These are phyloP conservation scores for Umbelopsis vinacea DNA, from an alignment of 192 early-diverging fungal species.

Conservation along the genomic window DNA sequence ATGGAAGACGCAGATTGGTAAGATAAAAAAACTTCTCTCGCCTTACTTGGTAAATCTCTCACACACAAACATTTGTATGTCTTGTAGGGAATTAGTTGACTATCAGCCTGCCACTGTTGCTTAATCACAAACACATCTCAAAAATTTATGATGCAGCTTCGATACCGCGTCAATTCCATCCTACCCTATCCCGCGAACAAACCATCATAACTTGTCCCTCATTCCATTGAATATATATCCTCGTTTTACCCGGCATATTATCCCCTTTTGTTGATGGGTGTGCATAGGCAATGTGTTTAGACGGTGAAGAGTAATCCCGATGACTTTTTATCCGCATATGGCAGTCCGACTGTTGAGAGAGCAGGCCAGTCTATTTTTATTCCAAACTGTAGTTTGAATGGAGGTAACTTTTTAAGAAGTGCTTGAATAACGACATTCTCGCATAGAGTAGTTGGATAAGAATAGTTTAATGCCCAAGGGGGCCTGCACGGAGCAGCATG, in stretches of 20 bases:
- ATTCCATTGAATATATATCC: background rate
- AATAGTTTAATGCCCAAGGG: too few species aligned
- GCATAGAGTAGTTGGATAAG: too few species aligned
- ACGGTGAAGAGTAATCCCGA: too few species aligned
- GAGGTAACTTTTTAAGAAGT: background rate
- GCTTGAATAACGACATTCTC: background rate
- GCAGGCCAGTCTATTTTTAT: too few species aligned
- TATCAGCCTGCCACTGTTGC: conserved; percentile 18
- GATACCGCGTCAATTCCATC: background rate
- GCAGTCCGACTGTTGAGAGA: background rate
- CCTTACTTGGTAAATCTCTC: conserved; percentile 11
- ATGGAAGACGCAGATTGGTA: conserved; percentile 19
- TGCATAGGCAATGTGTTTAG: too few species aligned
- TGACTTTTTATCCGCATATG: background rate
- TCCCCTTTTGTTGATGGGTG: background rate
- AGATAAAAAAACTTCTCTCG: background rate
- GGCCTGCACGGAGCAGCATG: too few species aligned
- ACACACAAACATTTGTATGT: conserved; percentile 15
- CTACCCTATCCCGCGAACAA: too few species aligned
- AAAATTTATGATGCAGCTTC: background rate
- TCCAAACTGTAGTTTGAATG: background rate
- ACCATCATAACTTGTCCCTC: background rate
- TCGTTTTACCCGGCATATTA: background rate
- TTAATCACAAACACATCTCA: background rate
- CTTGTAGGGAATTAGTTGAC: conserved; percentile 12